These are phyloP conservation scores for Fusarium mexicanum DNA, from an alignment of 2,329 filamentous ascomycete species.

Conservation along the genomic window DNA sequence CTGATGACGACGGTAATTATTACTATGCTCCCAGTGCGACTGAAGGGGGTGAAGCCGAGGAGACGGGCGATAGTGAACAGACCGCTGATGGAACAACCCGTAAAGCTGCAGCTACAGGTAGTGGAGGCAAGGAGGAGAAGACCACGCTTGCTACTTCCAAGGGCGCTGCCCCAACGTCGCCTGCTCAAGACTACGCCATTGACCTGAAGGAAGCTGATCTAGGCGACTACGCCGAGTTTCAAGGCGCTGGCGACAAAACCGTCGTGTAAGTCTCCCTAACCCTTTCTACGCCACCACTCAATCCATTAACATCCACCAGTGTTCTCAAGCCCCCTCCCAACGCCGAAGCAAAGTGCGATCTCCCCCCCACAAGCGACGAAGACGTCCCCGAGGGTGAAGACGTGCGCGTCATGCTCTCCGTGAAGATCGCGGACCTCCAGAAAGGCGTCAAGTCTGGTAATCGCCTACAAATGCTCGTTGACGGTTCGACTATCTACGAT, in stretches of 20 bases:
- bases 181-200: not conserved
- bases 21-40: not conserved
- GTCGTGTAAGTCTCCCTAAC: not conserved
- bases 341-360: not conserved
- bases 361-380: not conserved
- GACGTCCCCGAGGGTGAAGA: not conserved
- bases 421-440: not conserved
- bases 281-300: not conserved
- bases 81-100: not conserved
- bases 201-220: not conserved
- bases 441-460: not conserved
- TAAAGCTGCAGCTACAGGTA: not conserved
- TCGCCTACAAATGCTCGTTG: slow-evolving; percentile 3
- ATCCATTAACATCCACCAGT: not conserved
- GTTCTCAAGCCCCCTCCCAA: slow-evolving; percentile 10
- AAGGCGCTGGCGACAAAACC: not conserved
- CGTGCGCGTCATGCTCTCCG: not conserved
- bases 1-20: not conserved
- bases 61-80: not conserved
- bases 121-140: not conserved
- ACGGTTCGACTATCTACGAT: not conserved
- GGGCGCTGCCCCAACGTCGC: not conserved
- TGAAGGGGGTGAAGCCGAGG: not conserved
- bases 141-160: slow-evolving; percentile 3
- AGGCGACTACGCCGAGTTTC: slow-evolving; percentile 9